Percentiles rank a stretch among this genome's conserved stretches.
Evolutionary conservation across 2,329 filamentous ascomycete species (phyloP).

Genomic region (Ascochyta koolunga): DNA sequence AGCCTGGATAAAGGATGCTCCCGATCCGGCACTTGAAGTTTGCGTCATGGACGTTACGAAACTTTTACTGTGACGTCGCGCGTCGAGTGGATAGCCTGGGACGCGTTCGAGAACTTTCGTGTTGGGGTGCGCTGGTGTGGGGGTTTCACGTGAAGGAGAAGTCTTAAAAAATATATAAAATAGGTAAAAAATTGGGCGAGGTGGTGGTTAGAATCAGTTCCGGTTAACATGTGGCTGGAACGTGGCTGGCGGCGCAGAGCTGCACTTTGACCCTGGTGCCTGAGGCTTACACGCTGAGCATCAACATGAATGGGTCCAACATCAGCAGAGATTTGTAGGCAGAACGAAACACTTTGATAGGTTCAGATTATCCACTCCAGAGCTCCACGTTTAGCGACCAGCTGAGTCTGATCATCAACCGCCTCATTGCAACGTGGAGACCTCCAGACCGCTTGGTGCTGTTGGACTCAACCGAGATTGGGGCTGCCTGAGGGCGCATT

Average conservation of each 20-base stretch:
- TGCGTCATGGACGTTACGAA: conserved; percentile 15
- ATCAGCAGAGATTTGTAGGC: conserved; percentile 11
- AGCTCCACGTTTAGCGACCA: not conserved
- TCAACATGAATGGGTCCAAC: conserved; percentile 3
- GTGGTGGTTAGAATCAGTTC: not conserved
- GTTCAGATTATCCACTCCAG: not conserved
- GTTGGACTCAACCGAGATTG: conserved; percentile 7
- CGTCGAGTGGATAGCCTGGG: conserved; percentile 1
- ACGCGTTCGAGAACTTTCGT: not conserved
- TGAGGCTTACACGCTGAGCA: conserved; percentile 5
- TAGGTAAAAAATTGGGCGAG: not conserved
- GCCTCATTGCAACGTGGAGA: conserved; percentile 14
- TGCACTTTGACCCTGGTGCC: not conserved
- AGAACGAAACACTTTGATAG: conserved; percentile 4
- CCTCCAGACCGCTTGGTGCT: conserved; percentile 6
- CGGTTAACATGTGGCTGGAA: conserved; percentile 10
- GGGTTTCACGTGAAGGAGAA: not conserved
- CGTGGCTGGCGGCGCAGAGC: conserved; percentile 5
- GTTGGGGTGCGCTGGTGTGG: not conserved
- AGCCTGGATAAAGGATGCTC: conserved; percentile 5
- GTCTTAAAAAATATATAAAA: not conserved
- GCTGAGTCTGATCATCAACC: conserved; percentile 2
- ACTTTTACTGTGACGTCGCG: not conserved
- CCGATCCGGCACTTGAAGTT: not conserved
- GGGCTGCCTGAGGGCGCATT: conserved; percentile 9